Conservation (phyloP, 768 basidiomycete genomes). For the Boletus huronensis region DNA sequence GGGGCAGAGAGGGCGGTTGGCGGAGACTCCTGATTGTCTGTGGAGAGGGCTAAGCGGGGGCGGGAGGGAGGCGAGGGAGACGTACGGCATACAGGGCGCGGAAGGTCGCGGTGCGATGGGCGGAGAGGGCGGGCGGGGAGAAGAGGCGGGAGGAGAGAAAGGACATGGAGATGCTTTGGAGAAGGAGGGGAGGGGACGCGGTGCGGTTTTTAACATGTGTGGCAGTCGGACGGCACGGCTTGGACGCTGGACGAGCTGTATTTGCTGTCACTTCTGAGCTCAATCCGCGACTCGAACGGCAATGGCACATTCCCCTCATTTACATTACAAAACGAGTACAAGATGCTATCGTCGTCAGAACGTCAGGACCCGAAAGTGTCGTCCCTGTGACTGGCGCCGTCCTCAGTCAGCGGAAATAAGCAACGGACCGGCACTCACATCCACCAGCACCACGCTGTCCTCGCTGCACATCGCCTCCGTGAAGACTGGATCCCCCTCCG, state of each 20-base stretch:
- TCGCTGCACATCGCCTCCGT: constrained; percentile 50
- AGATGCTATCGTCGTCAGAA: too few relatives aligned
- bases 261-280: constrained; percentile 20
- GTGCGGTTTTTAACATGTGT: constrained; percentile 23
- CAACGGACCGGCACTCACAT: constrained; percentile 30
- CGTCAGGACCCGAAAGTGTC: constrained; percentile 29
- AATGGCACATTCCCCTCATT: constrained; percentile 20
- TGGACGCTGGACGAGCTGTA: constrained; percentile 20
- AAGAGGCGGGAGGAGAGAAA: constrained; percentile 26
- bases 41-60: constrained; percentile 21
- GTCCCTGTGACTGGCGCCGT: constrained; percentile 16
- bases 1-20: constrained; percentile 7
- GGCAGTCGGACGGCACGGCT: constrained; percentile 12
- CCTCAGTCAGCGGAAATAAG: not conserved
- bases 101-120: constrained; percentile 39
- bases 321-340: too few relatives aligned
- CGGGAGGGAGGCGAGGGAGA: not conserved
- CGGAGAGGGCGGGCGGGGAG: constrained; percentile 28
- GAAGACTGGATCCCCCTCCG: constrained; percentile 10
- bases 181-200: not conserved
- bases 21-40: constrained; percentile 35
- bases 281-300: constrained; percentile 26
- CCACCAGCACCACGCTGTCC: constrained; percentile 52
- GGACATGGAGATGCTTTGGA: constrained; percentile 29
- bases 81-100: constrained; percentile 57